Conservation (phyloP, 768 basidiomycete genomes). For the Lepiota brunneoincarnata region DNA sequence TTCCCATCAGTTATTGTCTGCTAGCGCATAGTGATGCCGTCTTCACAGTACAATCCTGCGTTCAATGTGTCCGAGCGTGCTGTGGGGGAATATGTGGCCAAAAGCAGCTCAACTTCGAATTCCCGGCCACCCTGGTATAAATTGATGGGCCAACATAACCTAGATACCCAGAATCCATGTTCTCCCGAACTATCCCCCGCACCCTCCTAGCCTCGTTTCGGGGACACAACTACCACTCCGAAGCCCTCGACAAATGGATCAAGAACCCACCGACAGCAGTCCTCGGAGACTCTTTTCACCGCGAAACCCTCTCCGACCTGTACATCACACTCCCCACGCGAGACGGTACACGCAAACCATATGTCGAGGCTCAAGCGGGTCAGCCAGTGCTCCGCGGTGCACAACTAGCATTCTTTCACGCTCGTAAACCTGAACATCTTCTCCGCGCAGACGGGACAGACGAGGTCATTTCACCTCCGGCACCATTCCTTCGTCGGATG, state of each 20-base stretch:
- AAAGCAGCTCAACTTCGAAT: too few species aligned
- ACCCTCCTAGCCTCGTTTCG: background rate
- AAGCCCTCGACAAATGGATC: slow-evolving; percentile 52
- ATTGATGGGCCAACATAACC: background rate
- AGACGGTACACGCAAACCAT: slow-evolving; percentile 50
- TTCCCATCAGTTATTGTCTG: background rate
- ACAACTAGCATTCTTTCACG: slow-evolving; percentile 75
- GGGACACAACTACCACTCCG: background rate
- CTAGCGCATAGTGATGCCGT: too few species aligned
- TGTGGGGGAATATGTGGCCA: too few species aligned
- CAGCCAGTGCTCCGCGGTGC: slow-evolving; percentile 57
- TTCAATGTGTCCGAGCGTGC: too few species aligned
- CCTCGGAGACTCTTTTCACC: slow-evolving; percentile 47
- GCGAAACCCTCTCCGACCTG: slow-evolving; percentile 60
- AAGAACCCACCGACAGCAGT: slow-evolving; percentile 41
- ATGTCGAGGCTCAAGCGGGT: slow-evolving; percentile 36
- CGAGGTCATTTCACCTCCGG: slow-evolving; percentile 66
- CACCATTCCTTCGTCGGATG: slow-evolving; percentile 76
- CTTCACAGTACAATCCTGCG: too few species aligned
- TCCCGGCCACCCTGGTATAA: background rate
- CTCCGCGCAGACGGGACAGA: slow-evolving; percentile 74
- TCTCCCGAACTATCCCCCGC: background rate
- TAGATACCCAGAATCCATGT: background rate
- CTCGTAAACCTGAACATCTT: slow-evolving; percentile 50
- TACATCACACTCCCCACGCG: slow-evolving; percentile 73